Conservation (phyloP, 164 flowering plant species). For the Tinospora cordifolia region DNA sequence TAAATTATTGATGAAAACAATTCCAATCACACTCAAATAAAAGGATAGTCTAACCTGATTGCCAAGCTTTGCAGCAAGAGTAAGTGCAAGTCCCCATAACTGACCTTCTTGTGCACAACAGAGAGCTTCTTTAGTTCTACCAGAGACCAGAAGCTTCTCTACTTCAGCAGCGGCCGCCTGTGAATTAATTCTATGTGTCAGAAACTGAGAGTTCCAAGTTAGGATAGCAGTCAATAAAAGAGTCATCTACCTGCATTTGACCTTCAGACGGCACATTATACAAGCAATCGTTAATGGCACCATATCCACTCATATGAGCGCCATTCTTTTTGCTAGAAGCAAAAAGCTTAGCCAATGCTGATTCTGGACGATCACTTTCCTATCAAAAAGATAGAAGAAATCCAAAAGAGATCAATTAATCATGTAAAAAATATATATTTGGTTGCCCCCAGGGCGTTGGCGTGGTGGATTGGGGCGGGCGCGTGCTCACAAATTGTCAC, state of each 20-base stretch:
- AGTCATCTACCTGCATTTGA: slow-evolving; percentile 52
- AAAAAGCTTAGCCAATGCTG: slow-evolving; percentile 84
- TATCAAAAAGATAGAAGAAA: slow-evolving; percentile 18
- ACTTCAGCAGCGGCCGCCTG: slow-evolving; percentile 90
- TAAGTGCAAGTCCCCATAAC: slow-evolving; percentile 91
- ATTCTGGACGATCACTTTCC: slow-evolving; percentile 78
- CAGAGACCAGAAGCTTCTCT: slow-evolving; percentile 88
- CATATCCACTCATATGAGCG: slow-evolving; percentile 38
- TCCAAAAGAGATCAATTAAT: not conserved
- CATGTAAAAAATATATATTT: not conserved
- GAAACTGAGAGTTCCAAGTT: slow-evolving; percentile 5
- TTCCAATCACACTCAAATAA: not conserved
- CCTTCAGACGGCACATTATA: slow-evolving; percentile 72
- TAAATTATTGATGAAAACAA: not conserved
- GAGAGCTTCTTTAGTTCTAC: slow-evolving; percentile 80
- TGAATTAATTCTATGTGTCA: slow-evolving; percentile 9
- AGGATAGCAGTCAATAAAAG: not conserved
- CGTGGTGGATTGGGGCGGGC: no score
- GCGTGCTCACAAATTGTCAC: no score
- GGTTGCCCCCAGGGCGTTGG: no score
- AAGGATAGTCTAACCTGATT: slow-evolving; percentile 46
- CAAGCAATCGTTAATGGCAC: slow-evolving; percentile 51
- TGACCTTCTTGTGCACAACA: slow-evolving; percentile 90
- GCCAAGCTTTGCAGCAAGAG: slow-evolving; percentile 87
- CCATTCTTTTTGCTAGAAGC: slow-evolving; percentile 57